Percentiles rank a stretch among this genome's conserved stretches.
phyloP scores from a whole-genome alignment of 2,329 filamentous ascomycete genomes.

The Phoma sp. region DNA sequence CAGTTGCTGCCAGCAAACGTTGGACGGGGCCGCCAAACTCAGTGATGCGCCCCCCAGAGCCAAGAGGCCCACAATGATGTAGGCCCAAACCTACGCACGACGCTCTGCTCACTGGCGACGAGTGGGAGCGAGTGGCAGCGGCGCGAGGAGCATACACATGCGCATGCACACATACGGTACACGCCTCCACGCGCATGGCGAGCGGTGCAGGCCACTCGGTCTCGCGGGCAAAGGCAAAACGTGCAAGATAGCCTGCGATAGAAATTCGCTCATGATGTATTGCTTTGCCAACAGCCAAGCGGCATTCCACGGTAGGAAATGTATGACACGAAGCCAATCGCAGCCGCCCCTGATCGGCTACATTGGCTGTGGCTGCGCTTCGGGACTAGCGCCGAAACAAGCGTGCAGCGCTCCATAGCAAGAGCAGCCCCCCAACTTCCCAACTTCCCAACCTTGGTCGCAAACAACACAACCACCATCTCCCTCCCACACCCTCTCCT shows the following conservation, averaged over 20 bases:
- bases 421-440: constrained; percentile 16
- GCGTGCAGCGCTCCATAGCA: constrained; percentile 16
- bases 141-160: too few species aligned
- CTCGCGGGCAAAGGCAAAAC: constrained; percentile 1
- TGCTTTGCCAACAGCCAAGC: constrained; percentile 19
- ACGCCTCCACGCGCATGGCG: background rate
- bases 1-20: constrained; percentile 30
- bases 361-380: background rate
- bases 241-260: constrained; percentile 3
- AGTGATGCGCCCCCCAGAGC: constrained; percentile 25
- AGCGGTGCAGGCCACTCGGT: constrained; percentile 10
- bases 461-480: constrained; percentile 15
- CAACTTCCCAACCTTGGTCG: constrained; percentile 17
- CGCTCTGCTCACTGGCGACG: constrained; percentile 11
- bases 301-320: constrained; percentile 20
- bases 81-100: constrained; percentile 17
- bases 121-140: background rate
- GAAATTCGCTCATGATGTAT: constrained; percentile 19
- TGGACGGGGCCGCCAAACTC: constrained; percentile 23
- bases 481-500: constrained; percentile 16
- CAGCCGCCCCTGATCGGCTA: background rate
- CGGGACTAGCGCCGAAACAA: constrained; percentile 10
- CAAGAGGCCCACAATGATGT: constrained; percentile 30
- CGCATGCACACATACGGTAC: background rate
- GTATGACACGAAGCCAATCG: constrained; percentile 23